Base-by-base conservation (phyloP, 345 rosid species). In the Lumnitzera littorea region DNA sequence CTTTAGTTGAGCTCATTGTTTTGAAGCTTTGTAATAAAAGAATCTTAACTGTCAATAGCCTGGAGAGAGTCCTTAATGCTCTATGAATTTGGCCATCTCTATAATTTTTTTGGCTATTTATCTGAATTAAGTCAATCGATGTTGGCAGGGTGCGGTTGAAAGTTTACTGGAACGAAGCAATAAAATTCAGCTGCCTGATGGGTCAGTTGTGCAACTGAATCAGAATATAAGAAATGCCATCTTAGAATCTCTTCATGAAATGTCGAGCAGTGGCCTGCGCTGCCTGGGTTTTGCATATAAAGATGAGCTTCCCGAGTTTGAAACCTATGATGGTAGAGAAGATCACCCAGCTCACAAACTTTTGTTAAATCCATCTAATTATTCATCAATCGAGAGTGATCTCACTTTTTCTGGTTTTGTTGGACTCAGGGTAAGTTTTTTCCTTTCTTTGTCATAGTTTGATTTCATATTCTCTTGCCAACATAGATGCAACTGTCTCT, bases 121-220 rank as follows among this genome's bases (percentile, higher is more conserved):
- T 24, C 36, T 46, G 51, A 36, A 57, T 48, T 20, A 24, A 14
- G 43, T 57, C 43, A 58, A 16, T 14, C 13, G 1, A 53, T 57
- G 41, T 64, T 72, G 73, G 58, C 80, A 86, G 94, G 94, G 94
- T 55, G 89, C 89, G 50, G 94, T 86, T n/a, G 94, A 86, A 51
- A 86, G 76, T 67, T 16, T 86, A 57, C 50, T 86, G 65, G 94
- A 84, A 71, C 78, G 89, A 74, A 86, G 87, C 72, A 69, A 78
- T 13, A 66, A 70, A 64, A 46, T 86, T 67, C 89, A 81, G 69
- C 70, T 86, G 84, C 80, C 59, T 63, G 87, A 86, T 70, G 94
- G 94, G 48, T 80, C 87, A 16, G 74, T 80, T 59, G 83, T 72
- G 14, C 63, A 68, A 31, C 63, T 86, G 49, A 85, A 82, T 73